A percentile compares a stretch with the other conserved stretches of the same genome.
phyloP scores from a whole-genome alignment of 2,329 filamentous ascomycete species.

The Ophiocordyceps polyrhachis-furcata region DNA sequence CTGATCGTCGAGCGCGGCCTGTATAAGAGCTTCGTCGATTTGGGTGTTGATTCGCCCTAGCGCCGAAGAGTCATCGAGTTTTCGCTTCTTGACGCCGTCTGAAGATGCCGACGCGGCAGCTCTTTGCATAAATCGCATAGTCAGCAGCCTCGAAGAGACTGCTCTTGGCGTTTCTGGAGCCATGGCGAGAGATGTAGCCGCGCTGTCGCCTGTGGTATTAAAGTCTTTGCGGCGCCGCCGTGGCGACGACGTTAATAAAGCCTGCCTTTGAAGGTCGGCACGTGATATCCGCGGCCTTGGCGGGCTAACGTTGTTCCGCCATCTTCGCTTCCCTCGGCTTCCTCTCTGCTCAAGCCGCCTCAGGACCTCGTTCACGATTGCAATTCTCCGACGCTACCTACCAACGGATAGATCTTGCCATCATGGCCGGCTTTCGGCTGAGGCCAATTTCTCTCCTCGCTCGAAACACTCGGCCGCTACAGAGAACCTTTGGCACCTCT shows the following conservation, averaged over 20 bases:
- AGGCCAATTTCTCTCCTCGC: slow-evolving; percentile 24
- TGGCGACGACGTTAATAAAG: background rate
- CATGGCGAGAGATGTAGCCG: slow-evolving; percentile 11
- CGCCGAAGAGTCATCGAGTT: slow-evolving; percentile 19
- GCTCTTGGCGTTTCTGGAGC: slow-evolving; percentile 37
- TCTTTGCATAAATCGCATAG: slow-evolving; percentile 97
- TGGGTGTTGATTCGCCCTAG: slow-evolving; percentile 17
- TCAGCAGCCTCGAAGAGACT: slow-evolving; percentile 76
- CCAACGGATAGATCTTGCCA: slow-evolving; percentile 4
- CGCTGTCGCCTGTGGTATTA: background rate
- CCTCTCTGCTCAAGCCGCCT: background rate
- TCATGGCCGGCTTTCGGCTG: slow-evolving; percentile 27
- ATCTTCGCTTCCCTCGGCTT: background rate
- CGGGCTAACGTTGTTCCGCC: background rate
- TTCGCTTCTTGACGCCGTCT: slow-evolving; percentile 44
- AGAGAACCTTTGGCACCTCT: slow-evolving; percentile 29
- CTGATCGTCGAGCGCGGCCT: slow-evolving; percentile 45
- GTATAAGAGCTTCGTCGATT: slow-evolving; percentile 39
- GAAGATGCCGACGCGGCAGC: slow-evolving; percentile 44
- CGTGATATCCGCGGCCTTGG: background rate
- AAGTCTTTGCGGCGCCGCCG: background rate
- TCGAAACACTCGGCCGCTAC: slow-evolving; percentile 23
- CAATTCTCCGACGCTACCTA: background rate
- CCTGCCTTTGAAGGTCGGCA: background rate
- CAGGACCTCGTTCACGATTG: too few relatives aligned